Conservation (phyloP, 1,284 basidiomycete genomes). For the Phaffia rhodozyma region DNA sequence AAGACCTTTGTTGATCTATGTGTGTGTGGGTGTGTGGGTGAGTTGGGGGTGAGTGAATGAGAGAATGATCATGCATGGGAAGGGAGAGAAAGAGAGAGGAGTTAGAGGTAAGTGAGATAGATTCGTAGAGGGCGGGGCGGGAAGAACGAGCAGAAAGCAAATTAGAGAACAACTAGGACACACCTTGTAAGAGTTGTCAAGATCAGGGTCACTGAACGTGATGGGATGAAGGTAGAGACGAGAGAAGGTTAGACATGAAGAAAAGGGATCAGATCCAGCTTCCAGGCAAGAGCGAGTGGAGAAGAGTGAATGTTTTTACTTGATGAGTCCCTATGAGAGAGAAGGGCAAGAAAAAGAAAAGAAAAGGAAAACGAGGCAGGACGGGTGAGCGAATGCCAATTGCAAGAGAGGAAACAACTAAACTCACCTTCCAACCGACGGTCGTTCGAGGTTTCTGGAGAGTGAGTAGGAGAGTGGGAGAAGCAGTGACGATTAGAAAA, state of each 20-base stretch:
- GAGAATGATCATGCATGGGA: no score
- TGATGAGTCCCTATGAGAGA: no score
- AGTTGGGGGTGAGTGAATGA: no score
- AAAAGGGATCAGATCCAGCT: no score
- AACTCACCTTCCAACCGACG: conserved; percentile 73
- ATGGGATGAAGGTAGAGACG: neutral
- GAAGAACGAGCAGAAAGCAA: neutral
- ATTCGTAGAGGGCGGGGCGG: neutral
- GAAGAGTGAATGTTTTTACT: neutral
- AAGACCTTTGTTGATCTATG: conserved; percentile 85
- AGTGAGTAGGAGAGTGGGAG: neutral
- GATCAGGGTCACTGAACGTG: conserved; percentile 29
- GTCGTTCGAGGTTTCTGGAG: conserved; percentile 41
- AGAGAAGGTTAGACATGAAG: neutral
- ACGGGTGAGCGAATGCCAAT: neutral
- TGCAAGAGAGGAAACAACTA: neutral
- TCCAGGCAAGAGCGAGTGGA: neutral
- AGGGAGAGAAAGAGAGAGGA: neutral
- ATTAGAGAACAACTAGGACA: neutral
- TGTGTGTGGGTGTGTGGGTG: no score
- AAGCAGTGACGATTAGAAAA: neutral
- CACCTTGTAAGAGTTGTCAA: conserved; percentile 32
- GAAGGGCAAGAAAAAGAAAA: no score
- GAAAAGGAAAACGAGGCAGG: no score
- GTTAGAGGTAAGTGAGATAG: neutral